Base-by-base conservation (phyloP, 23 red algal genomes). In the Gracilaria caudata region DNA sequence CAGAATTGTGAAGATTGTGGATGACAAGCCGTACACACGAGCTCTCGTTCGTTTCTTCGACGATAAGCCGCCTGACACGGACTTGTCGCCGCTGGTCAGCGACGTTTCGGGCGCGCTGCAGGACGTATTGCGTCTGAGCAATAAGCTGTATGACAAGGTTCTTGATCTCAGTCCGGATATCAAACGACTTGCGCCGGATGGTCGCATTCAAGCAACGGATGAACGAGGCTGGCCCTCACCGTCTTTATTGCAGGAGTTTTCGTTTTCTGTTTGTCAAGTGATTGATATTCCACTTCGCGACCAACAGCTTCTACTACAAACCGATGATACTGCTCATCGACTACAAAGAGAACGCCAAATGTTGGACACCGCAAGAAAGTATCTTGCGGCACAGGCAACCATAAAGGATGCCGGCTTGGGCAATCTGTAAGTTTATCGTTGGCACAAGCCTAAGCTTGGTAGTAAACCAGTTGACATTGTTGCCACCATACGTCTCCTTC, bases 281-380 rank as follows among this genome's bases (percentile, higher is more conserved):
- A 58, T 98, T 21, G 96, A 98, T 74, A 95, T 95, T 75, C 92
- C 96, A 29, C 54, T 94, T 14, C 51, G 65, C 29, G 85, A 98
- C 53, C 96, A 98, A 75, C 96, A 98, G 65, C 28, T 95, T 20
- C 74, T 94, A 0, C 53, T 98, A 24, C 96, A 98, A 72, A 98
- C 88, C 40, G 76, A 72, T 17, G 81, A 86, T 49, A 98, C 96
- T 51, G 79, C 32, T 2, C 79, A 23, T 2, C 88, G 96, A 32
- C 79, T 98, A 38, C 73, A 53, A 19, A 57, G 90, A 55, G 92
- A 95, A 77, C 37, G 51, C 13, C 39, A 74, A 41, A 59, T 94
- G 75, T 77, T 98, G 55, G 87, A 95, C 30, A 78, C 68, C 10
- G 96, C 96, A 0, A 76, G 87, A 38, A 88, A 90, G 64, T 94